Percentiles rank a stretch among this genome's conserved stretches.
Conservation (phyloP, 805 yeast species). For the Saturnispora silvae region DNA sequence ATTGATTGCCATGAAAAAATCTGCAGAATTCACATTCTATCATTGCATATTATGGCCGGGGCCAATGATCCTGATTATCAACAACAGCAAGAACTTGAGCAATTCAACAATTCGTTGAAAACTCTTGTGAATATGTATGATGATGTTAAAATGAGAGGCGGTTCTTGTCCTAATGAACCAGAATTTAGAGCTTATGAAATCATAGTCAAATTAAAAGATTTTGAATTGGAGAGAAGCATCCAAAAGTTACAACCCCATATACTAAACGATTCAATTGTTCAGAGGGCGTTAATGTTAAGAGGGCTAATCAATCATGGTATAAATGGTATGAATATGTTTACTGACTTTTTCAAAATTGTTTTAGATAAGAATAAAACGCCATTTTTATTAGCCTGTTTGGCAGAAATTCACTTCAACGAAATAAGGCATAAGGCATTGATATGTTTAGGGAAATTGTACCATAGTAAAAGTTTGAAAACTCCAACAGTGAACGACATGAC, state of each 20-base stretch:
- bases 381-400: conserved; percentile 56
- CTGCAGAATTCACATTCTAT: conserved; percentile 75
- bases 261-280: conserved; percentile 45
- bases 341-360: conserved; percentile 49
- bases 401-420: conserved; percentile 75
- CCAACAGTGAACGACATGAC: conserved; percentile 34
- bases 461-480: conserved; percentile 61
- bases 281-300: conserved; percentile 62
- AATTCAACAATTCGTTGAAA: conserved; percentile 81
- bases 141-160: conserved; percentile 64
- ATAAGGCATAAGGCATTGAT: conserved; percentile 64
- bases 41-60: conserved; percentile 79
- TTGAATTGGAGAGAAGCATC: conserved; percentile 69
- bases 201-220: conserved; percentile 69
- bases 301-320: conserved; percentile 54
- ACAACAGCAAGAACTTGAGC: conserved; percentile 92
- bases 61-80: conserved; percentile 58
- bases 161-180: conserved; percentile 71
- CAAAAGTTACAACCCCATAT: conserved; percentile 56
- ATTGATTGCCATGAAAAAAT: conserved; percentile 86
- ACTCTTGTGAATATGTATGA: conserved; percentile 80
- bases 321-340: conserved; percentile 52
- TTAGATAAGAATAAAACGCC: conserved; percentile 42
- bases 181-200: conserved; percentile 87
- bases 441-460: conserved; percentile 54